Conservation (phyloP, 306 rosid genomes). For the Lathyrus sativus region DNA sequence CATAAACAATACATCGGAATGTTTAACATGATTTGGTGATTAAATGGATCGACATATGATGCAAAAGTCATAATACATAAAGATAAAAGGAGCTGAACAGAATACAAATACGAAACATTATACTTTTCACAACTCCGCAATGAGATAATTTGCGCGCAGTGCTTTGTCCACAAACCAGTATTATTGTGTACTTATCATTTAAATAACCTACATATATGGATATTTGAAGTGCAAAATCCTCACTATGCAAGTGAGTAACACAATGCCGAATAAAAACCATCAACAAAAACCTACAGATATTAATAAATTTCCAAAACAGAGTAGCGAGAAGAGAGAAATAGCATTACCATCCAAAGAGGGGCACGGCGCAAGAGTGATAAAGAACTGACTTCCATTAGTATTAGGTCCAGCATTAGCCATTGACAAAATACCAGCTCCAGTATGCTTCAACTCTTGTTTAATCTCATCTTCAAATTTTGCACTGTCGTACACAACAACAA, state of each 20-base stretch:
- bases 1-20: background rate
- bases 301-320: background rate
- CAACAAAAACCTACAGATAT: constrained; percentile 5
- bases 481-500: constrained; percentile 45
- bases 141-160: too few species aligned
- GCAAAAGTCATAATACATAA: background rate
- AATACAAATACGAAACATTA: constrained; percentile 3
- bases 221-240: constrained; percentile 23
- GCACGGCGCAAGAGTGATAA: constrained; percentile 92
- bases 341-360: constrained; percentile 87
- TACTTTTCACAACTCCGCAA: constrained; percentile 14
- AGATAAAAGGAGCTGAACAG: background rate
- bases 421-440: constrained; percentile 97
- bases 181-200: background rate
- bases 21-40: constrained; percentile 2
- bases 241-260: constrained; percentile 1
- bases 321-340: constrained; percentile 3
- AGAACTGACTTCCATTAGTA: constrained; percentile 96
- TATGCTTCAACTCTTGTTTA: constrained; percentile 85
- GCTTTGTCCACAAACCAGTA: constrained; percentile 4
- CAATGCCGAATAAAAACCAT: background rate
- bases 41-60: constrained; percentile 26
- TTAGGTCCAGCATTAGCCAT: constrained; percentile 99
- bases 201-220: constrained; percentile 6
- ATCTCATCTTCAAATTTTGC: constrained; percentile 92